Evolutionary conservation across 106 monocot species (phyloP).

Genomic region (Platanthera guangdongensis): DNA sequence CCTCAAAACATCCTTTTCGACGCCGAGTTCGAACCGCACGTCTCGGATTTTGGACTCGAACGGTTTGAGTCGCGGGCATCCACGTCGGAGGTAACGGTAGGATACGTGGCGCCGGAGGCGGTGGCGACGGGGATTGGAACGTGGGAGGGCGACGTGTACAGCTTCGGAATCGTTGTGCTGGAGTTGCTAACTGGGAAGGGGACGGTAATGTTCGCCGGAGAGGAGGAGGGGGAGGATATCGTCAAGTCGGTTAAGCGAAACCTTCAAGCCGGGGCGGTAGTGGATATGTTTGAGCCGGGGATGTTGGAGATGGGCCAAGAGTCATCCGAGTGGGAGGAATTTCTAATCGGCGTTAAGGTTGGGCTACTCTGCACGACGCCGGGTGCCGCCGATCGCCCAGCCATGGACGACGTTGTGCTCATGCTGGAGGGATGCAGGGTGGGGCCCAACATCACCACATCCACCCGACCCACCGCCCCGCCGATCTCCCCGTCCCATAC

Average conservation of each 20-base stretch:
- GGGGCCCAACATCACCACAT: conserved; percentile 58
- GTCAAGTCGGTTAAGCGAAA: conserved; percentile 95
- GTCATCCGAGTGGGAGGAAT: conserved; percentile 96
- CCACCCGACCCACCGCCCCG: conserved; percentile 63
- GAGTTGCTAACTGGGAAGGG: conserved; percentile 80
- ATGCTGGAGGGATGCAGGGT: conserved; percentile 97
- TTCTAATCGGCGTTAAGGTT: conserved; percentile 80
- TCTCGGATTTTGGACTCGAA: conserved; percentile 80
- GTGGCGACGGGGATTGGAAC: conserved; percentile 44
- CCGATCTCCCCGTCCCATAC: conserved; percentile 41
- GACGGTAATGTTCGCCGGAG: conserved; percentile 66
- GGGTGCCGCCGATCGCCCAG: conserved; percentile 57
- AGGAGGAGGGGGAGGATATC: conserved; percentile 47
- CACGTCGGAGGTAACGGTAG: conserved; percentile 43
- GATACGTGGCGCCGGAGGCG: conserved; percentile 74
- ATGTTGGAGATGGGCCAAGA: conserved; percentile 86
- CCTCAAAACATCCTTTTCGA: conserved; percentile 93
- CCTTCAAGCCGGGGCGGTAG: conserved; percentile 66
- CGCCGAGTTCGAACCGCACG: conserved; percentile 89
- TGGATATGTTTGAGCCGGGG: conserved; percentile 80
- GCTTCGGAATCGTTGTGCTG: conserved; percentile 89
- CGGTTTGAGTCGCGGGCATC: conserved; percentile 43
- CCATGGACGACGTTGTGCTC: conserved; percentile 86
- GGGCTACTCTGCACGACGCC: conserved; percentile 87
- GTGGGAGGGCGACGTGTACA: conserved; percentile 89